Percentiles rank a stretch among this genome's conserved stretches.
These are phyloP conservation scores for Aspergillus spinulosporus DNA, from an alignment of 2,329 filamentous ascomycete species.

Conservation along the genomic window DNA sequence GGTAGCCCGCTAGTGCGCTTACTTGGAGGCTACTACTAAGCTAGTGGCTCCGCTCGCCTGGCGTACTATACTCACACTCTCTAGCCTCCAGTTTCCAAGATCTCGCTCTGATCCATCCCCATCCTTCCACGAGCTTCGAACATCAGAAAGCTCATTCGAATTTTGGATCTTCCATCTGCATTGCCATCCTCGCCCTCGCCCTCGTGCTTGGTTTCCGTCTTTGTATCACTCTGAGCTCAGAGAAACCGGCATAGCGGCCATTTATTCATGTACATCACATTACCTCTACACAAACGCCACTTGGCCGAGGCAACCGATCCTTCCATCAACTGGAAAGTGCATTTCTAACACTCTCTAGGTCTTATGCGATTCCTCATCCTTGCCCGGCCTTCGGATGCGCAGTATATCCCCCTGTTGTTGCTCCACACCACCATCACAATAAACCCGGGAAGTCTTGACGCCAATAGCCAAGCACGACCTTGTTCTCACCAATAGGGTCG, in stretches of 20 bases:
- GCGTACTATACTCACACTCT: conserved; percentile 1
- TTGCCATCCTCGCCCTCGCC: not conserved
- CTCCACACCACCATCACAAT: conserved; percentile 8
- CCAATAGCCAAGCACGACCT: conserved; percentile 16
- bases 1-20: conserved; percentile 19
- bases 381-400: not conserved
- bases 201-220: conserved; percentile 7
- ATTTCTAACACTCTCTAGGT: conserved; percentile 2
- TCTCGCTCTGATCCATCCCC: not conserved
- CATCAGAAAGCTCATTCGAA: not conserved
- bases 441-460: conserved; percentile 16
- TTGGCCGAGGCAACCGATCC: conserved; percentile 1
- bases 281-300: conserved; percentile 1
- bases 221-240: conserved; percentile 1
- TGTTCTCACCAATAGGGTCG: conserved; percentile 20
- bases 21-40: not conserved
- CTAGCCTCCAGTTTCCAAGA: not conserved
- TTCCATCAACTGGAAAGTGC: conserved; percentile 1
- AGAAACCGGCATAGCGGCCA: not conserved
- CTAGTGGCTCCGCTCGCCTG: conserved; percentile 9
- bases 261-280: not conserved
- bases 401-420: conserved; percentile 3
- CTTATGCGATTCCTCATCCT: not conserved
- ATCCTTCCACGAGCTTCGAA: not conserved
- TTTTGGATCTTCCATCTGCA: not conserved